Evolutionary conservation across 2,329 filamentous ascomycete species (phyloP).

Genomic region (Scopulariopsis brevicaulis): DNA sequence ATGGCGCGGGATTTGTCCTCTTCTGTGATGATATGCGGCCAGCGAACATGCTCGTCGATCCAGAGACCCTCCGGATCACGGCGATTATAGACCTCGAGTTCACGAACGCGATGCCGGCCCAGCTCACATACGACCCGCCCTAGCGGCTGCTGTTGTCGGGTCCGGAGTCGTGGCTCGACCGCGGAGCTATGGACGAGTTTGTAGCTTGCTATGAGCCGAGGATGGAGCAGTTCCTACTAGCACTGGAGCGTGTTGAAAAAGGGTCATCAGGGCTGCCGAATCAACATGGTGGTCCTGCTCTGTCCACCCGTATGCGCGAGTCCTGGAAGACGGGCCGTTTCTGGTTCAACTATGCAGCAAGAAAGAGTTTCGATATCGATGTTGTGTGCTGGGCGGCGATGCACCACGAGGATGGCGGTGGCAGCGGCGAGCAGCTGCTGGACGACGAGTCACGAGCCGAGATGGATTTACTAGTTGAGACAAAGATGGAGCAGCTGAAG

Average conservation of each 20-base stretch:
- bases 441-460: constrained; percentile 12
- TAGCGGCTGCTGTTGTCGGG: constrained; percentile 23
- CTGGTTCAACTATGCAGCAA: constrained; percentile 23
- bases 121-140: constrained; percentile 23
- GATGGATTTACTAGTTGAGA: constrained; percentile 13
- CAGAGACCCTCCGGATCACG: constrained; percentile 19
- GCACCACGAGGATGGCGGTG: constrained; percentile 10
- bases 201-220: constrained; percentile 16
- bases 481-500: constrained; percentile 18
- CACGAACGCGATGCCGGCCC: constrained; percentile 25
- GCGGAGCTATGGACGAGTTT: constrained; percentile 11
- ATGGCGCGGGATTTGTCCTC: constrained; percentile 20
- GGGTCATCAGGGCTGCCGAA: not conserved
- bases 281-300: constrained; percentile 1
- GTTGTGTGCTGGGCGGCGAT: constrained; percentile 18
- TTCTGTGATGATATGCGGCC: constrained; percentile 27
- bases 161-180: constrained; percentile 13
- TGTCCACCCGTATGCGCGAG: constrained; percentile 18
- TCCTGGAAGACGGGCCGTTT: constrained; percentile 21
- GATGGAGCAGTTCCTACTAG: constrained; percentile 23
- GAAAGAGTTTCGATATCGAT: constrained; percentile 23
- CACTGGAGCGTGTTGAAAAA: constrained; percentile 15
- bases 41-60: constrained; percentile 25
- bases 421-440: constrained; percentile 12
- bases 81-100: constrained; percentile 27